Evolutionary conservation across 768 basidiomycete genomes (phyloP).

Genomic region (Lanmaoa rubissima): DNA sequence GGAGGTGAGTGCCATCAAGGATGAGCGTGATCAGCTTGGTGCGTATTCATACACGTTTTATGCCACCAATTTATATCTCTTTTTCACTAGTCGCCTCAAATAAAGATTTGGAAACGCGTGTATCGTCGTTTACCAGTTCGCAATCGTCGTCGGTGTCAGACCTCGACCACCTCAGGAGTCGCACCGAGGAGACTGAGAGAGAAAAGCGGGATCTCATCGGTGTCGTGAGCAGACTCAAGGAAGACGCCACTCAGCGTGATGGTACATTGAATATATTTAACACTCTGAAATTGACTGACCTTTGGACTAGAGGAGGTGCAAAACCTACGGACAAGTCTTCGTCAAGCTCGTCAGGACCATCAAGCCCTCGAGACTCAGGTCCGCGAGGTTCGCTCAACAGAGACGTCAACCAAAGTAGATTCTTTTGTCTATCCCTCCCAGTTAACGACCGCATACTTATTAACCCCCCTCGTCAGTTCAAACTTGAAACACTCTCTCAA

Average conservation of each 20-base stretch:
- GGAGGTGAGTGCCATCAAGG: conserved; percentile 55
- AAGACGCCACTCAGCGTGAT: conserved; percentile 70
- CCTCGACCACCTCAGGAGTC: conserved; percentile 53
- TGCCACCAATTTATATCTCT: conserved; percentile 10
- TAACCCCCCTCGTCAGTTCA: conserved; percentile 55
- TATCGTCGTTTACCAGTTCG: conserved; percentile 55
- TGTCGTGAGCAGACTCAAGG: conserved; percentile 79
- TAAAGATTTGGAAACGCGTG: conserved; percentile 49
- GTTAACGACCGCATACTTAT: not conserved
- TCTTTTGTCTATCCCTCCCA: not conserved
- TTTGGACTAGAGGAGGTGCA: conserved; percentile 62
- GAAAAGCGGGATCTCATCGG: conserved; percentile 89
- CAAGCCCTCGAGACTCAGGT: conserved; percentile 64
- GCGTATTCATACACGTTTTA: conserved; percentile 24
- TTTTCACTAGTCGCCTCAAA: conserved; percentile 42
- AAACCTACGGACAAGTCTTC: conserved; percentile 63
- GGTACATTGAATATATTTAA: conserved; percentile 44
- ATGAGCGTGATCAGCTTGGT: conserved; percentile 70
- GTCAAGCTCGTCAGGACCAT: conserved; percentile 73
- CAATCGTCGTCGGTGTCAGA: conserved; percentile 64
- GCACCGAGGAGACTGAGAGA: conserved; percentile 73
- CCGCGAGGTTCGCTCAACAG: conserved; percentile 69
- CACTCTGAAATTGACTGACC: not conserved
- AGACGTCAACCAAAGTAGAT: conserved; percentile 72
- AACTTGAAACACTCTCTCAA: conserved; percentile 78